These are phyloP conservation scores for Pythium coloratum DNA, from an alignment of 352 stramenopile genomes.

Conservation along the genomic window DNA sequence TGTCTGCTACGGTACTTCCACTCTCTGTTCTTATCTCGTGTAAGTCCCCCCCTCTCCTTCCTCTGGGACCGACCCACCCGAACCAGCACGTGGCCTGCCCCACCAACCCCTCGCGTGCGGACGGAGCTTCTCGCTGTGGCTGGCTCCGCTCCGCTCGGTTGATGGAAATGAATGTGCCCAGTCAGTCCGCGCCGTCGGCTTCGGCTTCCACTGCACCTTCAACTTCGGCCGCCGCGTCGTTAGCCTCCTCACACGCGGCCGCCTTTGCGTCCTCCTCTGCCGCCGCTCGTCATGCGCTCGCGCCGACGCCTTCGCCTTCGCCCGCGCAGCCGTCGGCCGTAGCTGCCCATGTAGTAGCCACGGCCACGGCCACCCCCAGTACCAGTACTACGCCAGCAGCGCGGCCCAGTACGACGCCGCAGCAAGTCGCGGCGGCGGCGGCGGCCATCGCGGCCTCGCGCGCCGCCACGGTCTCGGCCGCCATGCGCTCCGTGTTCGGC, in stretches of 20 bases:
- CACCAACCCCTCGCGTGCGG: constrained; percentile 7
- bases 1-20: constrained; percentile 16
- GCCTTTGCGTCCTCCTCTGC: neutral
- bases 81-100: constrained; percentile 5
- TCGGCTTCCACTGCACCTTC: constrained; percentile 4
- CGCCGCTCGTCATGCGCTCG: neutral
- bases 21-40: constrained; percentile 1
- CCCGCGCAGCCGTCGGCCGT: neutral
- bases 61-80: neutral
- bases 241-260: neutral
- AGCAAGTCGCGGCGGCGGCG: constrained; percentile 25
- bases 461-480: constrained; percentile 22
- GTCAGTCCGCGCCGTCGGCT: constrained; percentile 15
- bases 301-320: neutral
- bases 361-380: neutral
- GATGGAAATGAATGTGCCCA: constrained; percentile 30
- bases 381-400: neutral
- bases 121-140: constrained; percentile 9
- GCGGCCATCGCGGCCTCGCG: constrained; percentile 26
- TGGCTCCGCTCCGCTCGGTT: neutral
- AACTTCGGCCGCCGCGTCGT: neutral
- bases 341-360: too few species aligned
- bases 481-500: constrained; percentile 28
- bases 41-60: neutral
- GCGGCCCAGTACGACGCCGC: constrained; percentile 11